Evolutionary conservation across 192 early-diverging fungal genomes (phyloP).

Genomic region (Coemansia sp.): DNA sequence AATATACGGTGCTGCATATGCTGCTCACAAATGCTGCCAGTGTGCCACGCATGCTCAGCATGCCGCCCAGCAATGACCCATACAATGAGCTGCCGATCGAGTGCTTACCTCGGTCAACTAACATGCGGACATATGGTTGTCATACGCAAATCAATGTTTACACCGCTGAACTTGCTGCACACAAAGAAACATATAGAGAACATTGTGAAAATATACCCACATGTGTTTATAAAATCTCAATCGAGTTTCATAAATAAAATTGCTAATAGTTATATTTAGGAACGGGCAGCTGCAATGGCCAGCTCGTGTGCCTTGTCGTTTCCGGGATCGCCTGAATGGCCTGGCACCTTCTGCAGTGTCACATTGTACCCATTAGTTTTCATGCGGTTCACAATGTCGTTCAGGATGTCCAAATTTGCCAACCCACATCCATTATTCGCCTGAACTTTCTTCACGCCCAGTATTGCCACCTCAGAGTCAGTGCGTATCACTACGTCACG

Average conservation of each 20-base stretch:
- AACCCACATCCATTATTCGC: neutral
- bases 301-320: neutral
- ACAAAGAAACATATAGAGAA: too few species aligned
- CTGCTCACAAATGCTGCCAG: conserved; percentile 40
- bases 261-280: neutral
- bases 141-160: too few species aligned
- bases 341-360: neutral
- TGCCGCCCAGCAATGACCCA: neutral
- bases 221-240: neutral
- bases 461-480: neutral
- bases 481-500: neutral
- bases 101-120: too few species aligned
- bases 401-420: neutral
- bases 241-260: neutral
- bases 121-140: too few species aligned
- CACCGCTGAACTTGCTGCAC: too few species aligned
- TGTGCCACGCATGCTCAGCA: conserved; percentile 30
- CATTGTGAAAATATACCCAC: neutral
- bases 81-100: neutral
- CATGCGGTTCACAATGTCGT: neutral
- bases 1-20: conserved; percentile 29
- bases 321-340: neutral
- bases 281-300: neutral
- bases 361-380: neutral
- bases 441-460: neutral